These are phyloP conservation scores for Hypoxylon perforatum DNA, from an alignment of 495 filamentous ascomycete species.

Conservation along the genomic window DNA sequence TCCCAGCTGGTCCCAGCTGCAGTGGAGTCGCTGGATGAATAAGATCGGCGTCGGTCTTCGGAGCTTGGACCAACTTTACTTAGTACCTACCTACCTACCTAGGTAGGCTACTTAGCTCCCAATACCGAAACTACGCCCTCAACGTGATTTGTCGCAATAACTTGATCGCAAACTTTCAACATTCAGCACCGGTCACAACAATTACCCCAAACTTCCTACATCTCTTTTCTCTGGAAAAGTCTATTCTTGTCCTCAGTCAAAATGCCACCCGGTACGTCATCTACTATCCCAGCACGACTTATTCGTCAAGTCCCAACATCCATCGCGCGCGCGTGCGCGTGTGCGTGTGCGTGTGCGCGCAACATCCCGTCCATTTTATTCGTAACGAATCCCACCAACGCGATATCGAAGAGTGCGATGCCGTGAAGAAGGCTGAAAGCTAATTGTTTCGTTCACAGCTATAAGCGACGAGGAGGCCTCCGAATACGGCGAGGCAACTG, in stretches of 20 bases:
- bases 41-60: not conserved
- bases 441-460: slow-evolving; percentile 27
- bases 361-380: not conserved
- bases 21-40: no score
- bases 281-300: not conserved
- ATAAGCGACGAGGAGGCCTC: slow-evolving; percentile 57
- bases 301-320: slow-evolving; percentile 9
- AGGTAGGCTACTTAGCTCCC: not conserved
- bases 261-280: slow-evolving; percentile 46
- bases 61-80: not conserved
- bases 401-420: not conserved
- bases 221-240: not conserved
- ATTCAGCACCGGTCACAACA: slow-evolving; percentile 2
- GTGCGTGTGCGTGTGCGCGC: slow-evolving; percentile 14
- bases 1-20: no score
- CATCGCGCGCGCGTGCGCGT: slow-evolving; percentile 14
- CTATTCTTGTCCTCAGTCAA: not conserved
- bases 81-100: not conserved
- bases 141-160: slow-evolving; percentile 31
- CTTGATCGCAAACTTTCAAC: slow-evolving; percentile 11
- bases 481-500: slow-evolving; percentile 38
- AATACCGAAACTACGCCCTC: no score
- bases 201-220: not conserved
- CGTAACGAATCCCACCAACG: not conserved
- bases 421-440: not conserved